A percentile compares a stretch with the other conserved stretches of the same genome.
phyloP scores from a whole-genome alignment of 140 eudicot genomes.

The Flaveria floridana region DNA sequence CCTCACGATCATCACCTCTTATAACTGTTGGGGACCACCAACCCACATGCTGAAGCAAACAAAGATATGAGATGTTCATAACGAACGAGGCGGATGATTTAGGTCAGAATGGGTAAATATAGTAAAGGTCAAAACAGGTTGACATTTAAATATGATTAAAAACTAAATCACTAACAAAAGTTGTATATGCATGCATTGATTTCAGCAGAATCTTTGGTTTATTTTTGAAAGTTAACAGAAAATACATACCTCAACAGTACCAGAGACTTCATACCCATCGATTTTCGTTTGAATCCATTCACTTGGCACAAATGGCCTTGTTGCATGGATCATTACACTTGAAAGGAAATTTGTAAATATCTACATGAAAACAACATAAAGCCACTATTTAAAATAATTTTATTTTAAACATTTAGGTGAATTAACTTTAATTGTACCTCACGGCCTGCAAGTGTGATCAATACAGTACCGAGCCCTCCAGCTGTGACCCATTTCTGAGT shows the following conservation, averaged over 20 bases:
- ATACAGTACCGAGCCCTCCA: conserved; percentile 85
- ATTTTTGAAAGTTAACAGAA: conserved; percentile 14
- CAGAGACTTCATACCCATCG: conserved; percentile 78
- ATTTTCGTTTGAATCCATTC: conserved; percentile 90
- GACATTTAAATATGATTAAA: not conserved
- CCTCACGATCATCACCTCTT: conserved; percentile 93
- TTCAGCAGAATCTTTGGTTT: conserved; percentile 17
- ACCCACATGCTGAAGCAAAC: conserved; percentile 67
- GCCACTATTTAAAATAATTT: not conserved
- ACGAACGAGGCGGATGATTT: not conserved
- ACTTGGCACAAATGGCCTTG: conserved; percentile 67
- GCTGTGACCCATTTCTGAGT: conserved; percentile 90
- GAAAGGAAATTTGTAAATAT: conserved; percentile 83
- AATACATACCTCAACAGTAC: conserved; percentile 76
- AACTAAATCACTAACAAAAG: not conserved
- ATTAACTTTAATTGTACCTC: conserved; percentile 44
- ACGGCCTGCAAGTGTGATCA: conserved; percentile 87
- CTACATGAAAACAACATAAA: conserved; percentile 37
- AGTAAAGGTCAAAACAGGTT: not conserved
- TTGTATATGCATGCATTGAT: not conserved
- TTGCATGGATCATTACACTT: conserved; percentile 77
- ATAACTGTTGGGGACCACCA: conserved; percentile 95
- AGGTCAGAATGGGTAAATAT: not conserved
- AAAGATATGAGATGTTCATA: not conserved
- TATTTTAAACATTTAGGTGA: not conserved